A percentile compares a stretch with the other conserved stretches of the same genome.
Conservation (phyloP, 208 protist species). For the Trypanosoma avium region DNA sequence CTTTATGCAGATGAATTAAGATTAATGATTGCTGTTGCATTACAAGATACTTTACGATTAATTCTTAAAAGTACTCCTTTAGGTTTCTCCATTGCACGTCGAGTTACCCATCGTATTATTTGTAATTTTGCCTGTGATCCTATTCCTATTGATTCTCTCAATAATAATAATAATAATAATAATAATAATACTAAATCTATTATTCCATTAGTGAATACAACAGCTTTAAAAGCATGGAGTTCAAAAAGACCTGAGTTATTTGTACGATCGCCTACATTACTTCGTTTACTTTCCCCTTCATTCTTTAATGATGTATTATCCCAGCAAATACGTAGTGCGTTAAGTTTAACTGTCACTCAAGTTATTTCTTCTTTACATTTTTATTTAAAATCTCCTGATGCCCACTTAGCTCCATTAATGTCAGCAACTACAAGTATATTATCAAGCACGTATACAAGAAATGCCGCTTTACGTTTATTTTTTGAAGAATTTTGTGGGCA, state of each 20-base stretch:
- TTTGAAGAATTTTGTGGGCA: constrained; percentile 63
- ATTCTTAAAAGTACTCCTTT: constrained; percentile 23
- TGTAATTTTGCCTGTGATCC: constrained; percentile 52
- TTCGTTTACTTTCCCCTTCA: constrained; percentile 53
- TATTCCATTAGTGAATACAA: constrained; percentile 1
- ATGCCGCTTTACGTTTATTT: constrained; percentile 57
- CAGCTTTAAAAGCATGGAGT: constrained; percentile 15
- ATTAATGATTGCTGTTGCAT: constrained; percentile 39
- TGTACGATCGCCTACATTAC: constrained; percentile 53
- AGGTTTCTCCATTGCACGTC: constrained; percentile 28
- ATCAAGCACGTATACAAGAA: constrained; percentile 40
- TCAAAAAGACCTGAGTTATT: constrained; percentile 33
- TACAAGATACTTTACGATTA: constrained; percentile 54
- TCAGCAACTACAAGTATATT: constrained; percentile 64
- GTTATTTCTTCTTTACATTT: constrained; percentile 57
- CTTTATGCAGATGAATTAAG: constrained; percentile 64
- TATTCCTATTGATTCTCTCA: constrained; percentile 13
- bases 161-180: background rate
- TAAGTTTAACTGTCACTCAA: constrained; percentile 39
- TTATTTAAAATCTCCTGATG: constrained; percentile 45
- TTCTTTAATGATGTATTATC: constrained; percentile 50
- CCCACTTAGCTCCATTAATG: constrained; percentile 60
- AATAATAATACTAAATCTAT: background rate
- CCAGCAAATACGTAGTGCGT: constrained; percentile 27
- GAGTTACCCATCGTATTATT: constrained; percentile 45